phyloP scores from a whole-genome alignment of 331 rosid genomes.

The Pyracantha coccinea region DNA sequence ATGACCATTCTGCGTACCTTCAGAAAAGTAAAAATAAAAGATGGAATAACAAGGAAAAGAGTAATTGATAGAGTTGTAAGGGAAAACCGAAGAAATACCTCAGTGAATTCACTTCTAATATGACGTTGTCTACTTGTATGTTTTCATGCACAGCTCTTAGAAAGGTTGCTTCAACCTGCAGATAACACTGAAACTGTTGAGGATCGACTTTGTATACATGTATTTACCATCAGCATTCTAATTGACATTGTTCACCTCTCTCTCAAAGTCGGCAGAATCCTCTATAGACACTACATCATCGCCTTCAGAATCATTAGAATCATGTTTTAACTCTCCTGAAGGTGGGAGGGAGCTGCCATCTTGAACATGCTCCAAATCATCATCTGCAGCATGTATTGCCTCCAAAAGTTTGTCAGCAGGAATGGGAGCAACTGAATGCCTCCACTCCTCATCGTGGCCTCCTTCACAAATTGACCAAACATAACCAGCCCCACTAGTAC shows the following conservation, averaged over 20 bases:
- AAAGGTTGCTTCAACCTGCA: constrained; percentile 96
- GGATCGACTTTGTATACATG: constrained; percentile 1
- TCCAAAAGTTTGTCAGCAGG: constrained; percentile 72
- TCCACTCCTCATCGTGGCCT: constrained; percentile 87
- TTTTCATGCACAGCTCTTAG: constrained; percentile 85
- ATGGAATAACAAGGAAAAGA: background rate
- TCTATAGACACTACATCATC: constrained; percentile 57
- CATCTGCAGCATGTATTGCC: constrained; percentile 43
- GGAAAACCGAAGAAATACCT: constrained; percentile 37
- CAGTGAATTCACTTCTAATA: constrained; percentile 76
- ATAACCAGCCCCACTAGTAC: constrained; percentile 78
- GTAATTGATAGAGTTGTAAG: background rate
- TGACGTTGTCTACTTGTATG: constrained; percentile 56
- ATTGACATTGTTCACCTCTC: constrained; percentile 46
- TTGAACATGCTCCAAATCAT: constrained; percentile 49
- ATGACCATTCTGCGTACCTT: background rate
- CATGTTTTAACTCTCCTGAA: constrained; percentile 69
- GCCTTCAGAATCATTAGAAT: constrained; percentile 51
- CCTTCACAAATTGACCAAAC: constrained; percentile 88
- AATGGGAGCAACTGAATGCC: constrained; percentile 93
- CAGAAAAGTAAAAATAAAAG: background rate
- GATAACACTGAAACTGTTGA: background rate
- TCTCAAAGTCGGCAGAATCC: constrained; percentile 56
- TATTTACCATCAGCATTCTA: constrained; percentile 7
- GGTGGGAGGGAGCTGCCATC: constrained; percentile 61